Base-by-base conservation (phyloP, 2,329 filamentous ascomycete species). In the Mollisia scopiformis region DNA sequence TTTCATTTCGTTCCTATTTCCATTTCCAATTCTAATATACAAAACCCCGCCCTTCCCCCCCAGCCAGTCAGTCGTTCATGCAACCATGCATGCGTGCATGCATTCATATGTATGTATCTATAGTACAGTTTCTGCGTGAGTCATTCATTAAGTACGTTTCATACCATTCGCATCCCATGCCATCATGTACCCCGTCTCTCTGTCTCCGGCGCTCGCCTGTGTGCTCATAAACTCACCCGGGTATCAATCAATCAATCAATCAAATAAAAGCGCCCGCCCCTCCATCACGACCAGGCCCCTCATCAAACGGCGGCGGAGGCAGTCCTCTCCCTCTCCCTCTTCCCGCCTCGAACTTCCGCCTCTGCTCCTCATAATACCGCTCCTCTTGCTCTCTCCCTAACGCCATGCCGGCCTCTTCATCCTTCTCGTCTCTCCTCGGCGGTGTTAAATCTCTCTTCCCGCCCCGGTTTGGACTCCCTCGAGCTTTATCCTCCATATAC, bases 391-490 rank as follows among this genome's bases (percentile, higher is more conserved):
- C 62, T 46, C 35, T 58, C 27, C 10, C 53, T 31, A 47, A 55
- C 46, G 25, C 27, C 37, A n/a, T 39, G 27, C 33, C 14, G 6
- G 30, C 58, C 27, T 56, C 57, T 25, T 25, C 50, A 33, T 59
- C 54, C 25, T 53, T 54, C 21, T 62, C 59, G 33, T 28, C 57
- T 6, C 59, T 47, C 50, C 64, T 61, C 3, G 66, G 63, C 13
- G 65, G 66, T 8, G 65, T 68, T 3, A 70, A 39, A 33, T 70
- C 65, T 21, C 66, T 35, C 41, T 46, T 47, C 1, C 1, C 14
- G 28, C 46, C 57, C 43, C 37, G 13, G n/a, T 63, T 57, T n/a
- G 33, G 58, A 33, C 23, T 61, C 28, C 47, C 57, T 46, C 58
- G 50, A 13, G 28, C n/a, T 30, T 58, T 65, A 54, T 62, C 59